Percentiles rank a stretch among this genome's conserved stretches.
phyloP scores from a whole-genome alignment of 257 asterid genomes.

The Nicotiana obtusifolia region DNA sequence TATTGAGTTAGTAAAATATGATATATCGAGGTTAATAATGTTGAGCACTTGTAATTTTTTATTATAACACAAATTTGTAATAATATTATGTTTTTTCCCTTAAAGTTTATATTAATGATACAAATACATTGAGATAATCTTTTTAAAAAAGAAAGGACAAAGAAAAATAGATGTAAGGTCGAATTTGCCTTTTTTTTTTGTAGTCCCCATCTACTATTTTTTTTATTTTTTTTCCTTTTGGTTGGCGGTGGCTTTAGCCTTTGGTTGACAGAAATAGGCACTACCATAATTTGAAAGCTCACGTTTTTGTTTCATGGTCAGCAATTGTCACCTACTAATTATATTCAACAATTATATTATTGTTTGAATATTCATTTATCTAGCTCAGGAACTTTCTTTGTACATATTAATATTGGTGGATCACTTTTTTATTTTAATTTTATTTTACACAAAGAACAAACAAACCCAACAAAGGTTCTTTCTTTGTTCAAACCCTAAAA shows the following conservation, averaged over 20 bases:
- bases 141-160: neutral
- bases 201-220: neutral
- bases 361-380: neutral
- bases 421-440: neutral
- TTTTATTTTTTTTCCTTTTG: neutral
- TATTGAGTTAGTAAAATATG: too few species aligned
- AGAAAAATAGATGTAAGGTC: neutral
- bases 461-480: neutral
- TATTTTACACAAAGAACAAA: neutral
- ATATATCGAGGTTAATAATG: too few species aligned
- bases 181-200: neutral
- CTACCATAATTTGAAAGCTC: neutral
- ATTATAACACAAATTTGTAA: too few species aligned
- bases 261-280: slow-evolving; percentile 6
- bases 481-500: slow-evolving; percentile 4
- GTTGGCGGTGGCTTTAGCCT: slow-evolving; percentile 3
- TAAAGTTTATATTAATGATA: too few species aligned
- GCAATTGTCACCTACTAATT: neutral
- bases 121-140: too few species aligned
- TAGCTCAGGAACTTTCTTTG: neutral
- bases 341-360: neutral
- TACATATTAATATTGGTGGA: neutral
- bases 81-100: too few species aligned
- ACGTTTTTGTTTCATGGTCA: slow-evolving; percentile 3
- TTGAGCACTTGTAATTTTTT: too few species aligned